Evolutionary conservation across 306 rosid species (phyloP).

Genomic region (apple (Malus domestica)): DNA sequence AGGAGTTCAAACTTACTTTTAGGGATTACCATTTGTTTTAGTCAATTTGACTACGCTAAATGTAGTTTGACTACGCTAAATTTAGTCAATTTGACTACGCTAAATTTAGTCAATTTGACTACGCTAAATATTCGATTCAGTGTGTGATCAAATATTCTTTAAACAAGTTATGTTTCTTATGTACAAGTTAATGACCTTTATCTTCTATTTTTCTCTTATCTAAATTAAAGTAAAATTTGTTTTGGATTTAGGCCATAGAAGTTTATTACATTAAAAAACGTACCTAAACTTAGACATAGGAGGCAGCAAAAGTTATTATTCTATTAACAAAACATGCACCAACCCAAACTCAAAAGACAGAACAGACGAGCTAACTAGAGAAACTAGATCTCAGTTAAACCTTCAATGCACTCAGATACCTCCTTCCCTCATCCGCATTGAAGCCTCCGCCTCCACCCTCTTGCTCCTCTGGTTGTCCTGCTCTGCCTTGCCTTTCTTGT

Average conservation of each 20-base stretch:
- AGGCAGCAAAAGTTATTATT: neutral
- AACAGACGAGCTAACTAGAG: neutral
- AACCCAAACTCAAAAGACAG: neutral
- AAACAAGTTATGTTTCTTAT: too few relatives aligned
- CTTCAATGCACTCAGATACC: slow-evolving; percentile 9
- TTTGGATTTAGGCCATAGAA: neutral
- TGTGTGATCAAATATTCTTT: too few relatives aligned
- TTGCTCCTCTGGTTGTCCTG: neutral
- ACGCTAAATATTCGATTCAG: too few relatives aligned
- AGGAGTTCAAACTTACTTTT: too few relatives aligned
- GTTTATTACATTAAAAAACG: neutral
- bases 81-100: too few relatives aligned
- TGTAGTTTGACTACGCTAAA: too few relatives aligned
- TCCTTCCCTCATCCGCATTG: slow-evolving; percentile 19
- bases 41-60: too few relatives aligned
- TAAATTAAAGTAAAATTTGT: neutral
- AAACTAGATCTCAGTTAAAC: slow-evolving; percentile 9
- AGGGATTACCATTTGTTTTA: too few relatives aligned
- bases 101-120: too few relatives aligned
- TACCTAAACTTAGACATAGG: neutral
- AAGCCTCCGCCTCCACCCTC: neutral
- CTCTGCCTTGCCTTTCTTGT: neutral
- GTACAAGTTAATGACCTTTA: neutral
- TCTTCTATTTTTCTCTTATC: neutral
- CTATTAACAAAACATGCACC: neutral